Evolutionary conservation across 148 eudicot genomes (phyloP).

Genomic region (Fagopyrum esculentum): DNA sequence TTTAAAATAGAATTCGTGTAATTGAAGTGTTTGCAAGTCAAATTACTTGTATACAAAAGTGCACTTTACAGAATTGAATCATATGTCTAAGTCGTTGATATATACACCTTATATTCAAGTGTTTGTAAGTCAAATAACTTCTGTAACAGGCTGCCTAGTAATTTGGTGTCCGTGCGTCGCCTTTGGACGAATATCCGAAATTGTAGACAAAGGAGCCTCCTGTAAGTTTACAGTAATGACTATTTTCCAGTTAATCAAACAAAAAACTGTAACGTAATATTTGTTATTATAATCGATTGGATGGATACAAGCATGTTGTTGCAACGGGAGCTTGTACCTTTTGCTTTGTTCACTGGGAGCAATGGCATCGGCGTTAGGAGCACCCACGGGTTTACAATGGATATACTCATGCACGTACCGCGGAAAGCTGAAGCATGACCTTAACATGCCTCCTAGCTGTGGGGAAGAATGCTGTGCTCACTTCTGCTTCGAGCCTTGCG

Average conservation of each 20-base stretch:
- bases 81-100: too few species aligned
- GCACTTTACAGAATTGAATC: too few species aligned
- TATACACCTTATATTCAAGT: too few species aligned
- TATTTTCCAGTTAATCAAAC: too few species aligned
- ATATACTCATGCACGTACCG: conserved; percentile 32
- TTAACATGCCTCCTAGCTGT: conserved; percentile 19
- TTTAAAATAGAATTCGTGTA: too few species aligned
- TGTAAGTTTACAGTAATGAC: conserved; percentile 20
- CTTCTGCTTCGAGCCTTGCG: conserved; percentile 28
- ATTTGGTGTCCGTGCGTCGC: conserved; percentile 18
- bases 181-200: conserved; percentile 16
- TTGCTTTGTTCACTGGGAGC: background rate
- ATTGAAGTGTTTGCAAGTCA: too few species aligned
- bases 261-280: too few species aligned
- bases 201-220: conserved; percentile 28
- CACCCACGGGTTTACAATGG: conserved; percentile 24
- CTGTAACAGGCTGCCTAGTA: conserved; percentile 12
- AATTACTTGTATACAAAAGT: too few species aligned
- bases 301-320: conserved; percentile 21
- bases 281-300: too few species aligned
- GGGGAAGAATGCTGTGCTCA: conserved; percentile 27
- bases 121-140: too few species aligned
- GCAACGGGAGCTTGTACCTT: conserved; percentile 19
- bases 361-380: background rate
- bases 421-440: conserved; percentile 22